Conservation (phyloP, 208 protist species). For the Trypanosoma mega region DNA sequence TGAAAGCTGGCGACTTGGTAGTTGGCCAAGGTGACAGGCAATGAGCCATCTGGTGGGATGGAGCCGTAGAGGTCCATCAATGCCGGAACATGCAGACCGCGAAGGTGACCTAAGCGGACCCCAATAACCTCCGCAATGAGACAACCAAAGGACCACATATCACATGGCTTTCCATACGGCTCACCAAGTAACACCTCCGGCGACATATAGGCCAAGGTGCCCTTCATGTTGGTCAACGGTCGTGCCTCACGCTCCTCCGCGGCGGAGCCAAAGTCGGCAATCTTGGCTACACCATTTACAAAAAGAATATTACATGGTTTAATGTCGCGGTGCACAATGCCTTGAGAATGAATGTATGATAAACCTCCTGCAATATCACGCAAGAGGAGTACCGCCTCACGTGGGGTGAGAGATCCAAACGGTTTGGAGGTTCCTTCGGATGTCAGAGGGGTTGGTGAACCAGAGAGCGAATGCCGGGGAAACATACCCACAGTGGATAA, state of each 20-base stretch:
- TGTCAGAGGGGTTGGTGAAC: not conserved
- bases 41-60: constrained; percentile 38
- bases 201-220: constrained; percentile 82
- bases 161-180: constrained; percentile 75
- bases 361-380: constrained; percentile 72
- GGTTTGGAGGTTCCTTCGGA: not conserved
- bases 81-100: constrained; percentile 59
- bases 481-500: not conserved
- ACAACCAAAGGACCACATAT: constrained; percentile 84
- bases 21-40: constrained; percentile 62
- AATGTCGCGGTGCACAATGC: constrained; percentile 83
- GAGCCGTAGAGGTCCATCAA: constrained; percentile 63
- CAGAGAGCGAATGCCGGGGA: not conserved
- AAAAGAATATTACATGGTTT: constrained; percentile 86
- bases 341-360: constrained; percentile 59
- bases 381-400: constrained; percentile 45
- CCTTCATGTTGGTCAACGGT: constrained; percentile 70
- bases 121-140: constrained; percentile 76
- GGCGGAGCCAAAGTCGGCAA: constrained; percentile 78
- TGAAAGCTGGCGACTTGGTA: constrained; percentile 31
- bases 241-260: constrained; percentile 42
- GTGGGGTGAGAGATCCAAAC: constrained; percentile 7
- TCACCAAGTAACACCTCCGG: constrained; percentile 84
- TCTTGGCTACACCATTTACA: constrained; percentile 64
- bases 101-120: constrained; percentile 68